Evolutionary conservation across 805 yeast genomes (phyloP).

Genomic region (Starmerella bombicola): DNA sequence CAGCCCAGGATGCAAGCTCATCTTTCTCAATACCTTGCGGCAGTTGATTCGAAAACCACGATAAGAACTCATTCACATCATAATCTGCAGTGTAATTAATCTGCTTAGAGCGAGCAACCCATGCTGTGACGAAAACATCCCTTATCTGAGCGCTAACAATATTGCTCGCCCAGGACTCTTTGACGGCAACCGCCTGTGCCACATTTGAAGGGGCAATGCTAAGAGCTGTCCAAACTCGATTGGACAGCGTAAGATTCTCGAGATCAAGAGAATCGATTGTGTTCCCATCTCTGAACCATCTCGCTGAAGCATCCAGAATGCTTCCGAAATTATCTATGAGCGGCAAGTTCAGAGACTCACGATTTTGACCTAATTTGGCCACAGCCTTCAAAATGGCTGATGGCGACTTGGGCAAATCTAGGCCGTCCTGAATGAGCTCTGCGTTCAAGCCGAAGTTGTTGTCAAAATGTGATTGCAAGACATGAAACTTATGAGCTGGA

Average conservation of each 20-base stretch:
- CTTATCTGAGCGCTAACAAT: conserved; percentile 31
- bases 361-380: conserved; percentile 8
- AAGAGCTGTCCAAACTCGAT: conserved; percentile 30
- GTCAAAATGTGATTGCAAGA: conserved; percentile 30
- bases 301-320: conserved; percentile 21
- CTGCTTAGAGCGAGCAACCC: conserved; percentile 28
- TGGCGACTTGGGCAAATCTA: conserved; percentile 26
- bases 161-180: conserved; percentile 28
- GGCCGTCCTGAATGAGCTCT: conserved; percentile 31
- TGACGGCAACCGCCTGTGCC: conserved; percentile 21
- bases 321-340: conserved; percentile 19
- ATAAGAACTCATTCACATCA: conserved; percentile 30
- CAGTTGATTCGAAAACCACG: conserved; percentile 26
- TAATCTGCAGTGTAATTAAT: conserved; percentile 33
- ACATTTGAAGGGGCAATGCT: conserved; percentile 25
- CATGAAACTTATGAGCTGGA: conserved; percentile 18
- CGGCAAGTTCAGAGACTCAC: conserved; percentile 7
- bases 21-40: conserved; percentile 26
- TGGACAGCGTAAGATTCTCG: conserved; percentile 22
- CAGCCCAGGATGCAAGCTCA: conserved; percentile 27
- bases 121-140: conserved; percentile 29
- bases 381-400: conserved; percentile 17
- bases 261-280: conserved; percentile 20
- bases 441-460: conserved; percentile 29
- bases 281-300: conserved; percentile 21